Conservation (phyloP, 352 stramenopile genomes). For the Globisporangium echinulatum region DNA sequence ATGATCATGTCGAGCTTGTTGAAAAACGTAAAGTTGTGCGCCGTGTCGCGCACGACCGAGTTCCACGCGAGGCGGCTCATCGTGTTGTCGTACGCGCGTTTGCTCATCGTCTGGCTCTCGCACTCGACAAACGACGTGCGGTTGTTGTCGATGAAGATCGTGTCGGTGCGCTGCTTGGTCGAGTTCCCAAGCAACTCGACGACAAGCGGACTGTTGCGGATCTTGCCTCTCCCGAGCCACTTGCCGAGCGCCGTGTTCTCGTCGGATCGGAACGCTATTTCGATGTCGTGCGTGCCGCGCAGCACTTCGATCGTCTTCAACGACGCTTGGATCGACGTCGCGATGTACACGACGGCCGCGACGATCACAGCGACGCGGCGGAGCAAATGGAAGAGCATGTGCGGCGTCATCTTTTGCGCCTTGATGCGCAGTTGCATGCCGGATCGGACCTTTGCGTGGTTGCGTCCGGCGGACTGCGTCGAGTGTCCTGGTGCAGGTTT, state of each 20-base stretch:
- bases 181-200: conserved; percentile 1
- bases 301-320: not conserved
- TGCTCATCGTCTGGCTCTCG: conserved; percentile 1
- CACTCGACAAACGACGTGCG: conserved; percentile 1
- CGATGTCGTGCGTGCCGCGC: not conserved
- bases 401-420: not conserved
- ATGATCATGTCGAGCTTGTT: not conserved
- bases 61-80: not conserved
- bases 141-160: conserved; percentile 1
- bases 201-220: conserved; percentile 1
- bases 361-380: not conserved
- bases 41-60: conserved; percentile 1
- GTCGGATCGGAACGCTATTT: not conserved
- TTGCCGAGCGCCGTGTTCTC: not conserved
- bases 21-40: not conserved
- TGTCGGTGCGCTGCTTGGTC: not conserved
- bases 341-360: not conserved
- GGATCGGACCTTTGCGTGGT: not conserved
- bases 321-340: not conserved
- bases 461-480: no score
- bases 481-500: no score
- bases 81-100: not conserved
- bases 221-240: conserved; percentile 2
- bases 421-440: not conserved
- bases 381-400: not conserved